Percentiles rank a stretch among this genome's conserved stretches.
These are phyloP conservation scores for Mycena epipterygia DNA, from an alignment of 768 basidiomycete genomes.

Conservation along the genomic window DNA sequence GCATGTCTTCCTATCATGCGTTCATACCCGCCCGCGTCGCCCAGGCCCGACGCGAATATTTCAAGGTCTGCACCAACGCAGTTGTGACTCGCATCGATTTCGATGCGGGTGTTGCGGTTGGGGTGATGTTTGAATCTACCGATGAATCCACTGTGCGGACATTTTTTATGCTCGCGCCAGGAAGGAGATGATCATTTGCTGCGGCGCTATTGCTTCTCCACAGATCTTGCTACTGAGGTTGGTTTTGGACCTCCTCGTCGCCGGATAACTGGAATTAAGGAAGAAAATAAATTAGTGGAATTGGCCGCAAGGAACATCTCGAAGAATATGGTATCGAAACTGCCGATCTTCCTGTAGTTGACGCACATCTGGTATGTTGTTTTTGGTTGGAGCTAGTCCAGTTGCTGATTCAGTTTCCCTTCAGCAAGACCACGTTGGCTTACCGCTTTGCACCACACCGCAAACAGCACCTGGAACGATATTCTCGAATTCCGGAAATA, in stretches of 20 bases:
- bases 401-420: too few relatives aligned
- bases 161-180: constrained; percentile 55
- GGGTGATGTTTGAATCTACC: constrained; percentile 21
- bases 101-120: constrained; percentile 20
- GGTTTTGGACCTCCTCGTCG: too few relatives aligned
- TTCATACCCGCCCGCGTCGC: constrained; percentile 31
- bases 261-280: too few relatives aligned
- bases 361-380: constrained; percentile 44
- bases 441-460: constrained; percentile 41
- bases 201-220: constrained; percentile 32
- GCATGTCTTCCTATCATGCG: constrained; percentile 32
- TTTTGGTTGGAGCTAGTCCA: too few relatives aligned
- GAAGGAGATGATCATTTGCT: constrained; percentile 60
- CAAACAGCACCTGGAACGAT: not conserved
- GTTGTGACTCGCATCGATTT: constrained; percentile 22
- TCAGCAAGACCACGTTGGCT: constrained; percentile 51
- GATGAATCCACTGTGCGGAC: not conserved
- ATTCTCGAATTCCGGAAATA: constrained; percentile 43
- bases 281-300: constrained; percentile 44
- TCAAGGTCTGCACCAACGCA: constrained; percentile 33
- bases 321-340: constrained; percentile 41
- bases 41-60: constrained; percentile 7
- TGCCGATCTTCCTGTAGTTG: constrained; percentile 48
- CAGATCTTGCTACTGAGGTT: constrained; percentile 28
- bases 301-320: constrained; percentile 56